Evolutionary conservation across 2,329 filamentous ascomycete species (phyloP), one percentile per base, ranked within the genome.

Genomic region (Niveomyces coronatus): DNA sequence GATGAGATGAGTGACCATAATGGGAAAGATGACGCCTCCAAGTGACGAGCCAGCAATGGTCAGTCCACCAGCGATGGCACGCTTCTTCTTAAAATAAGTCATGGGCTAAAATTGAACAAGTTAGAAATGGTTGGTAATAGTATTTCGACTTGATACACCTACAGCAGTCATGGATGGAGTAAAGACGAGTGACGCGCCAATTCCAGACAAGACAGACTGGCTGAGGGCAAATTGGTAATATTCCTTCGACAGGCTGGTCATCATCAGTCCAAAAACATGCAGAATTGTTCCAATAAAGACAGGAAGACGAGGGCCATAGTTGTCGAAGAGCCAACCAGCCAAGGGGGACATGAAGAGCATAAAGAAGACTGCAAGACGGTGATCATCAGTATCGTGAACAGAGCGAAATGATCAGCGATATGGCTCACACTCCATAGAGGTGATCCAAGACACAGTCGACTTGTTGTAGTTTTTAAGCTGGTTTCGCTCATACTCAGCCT

Each of bases 181-280:
- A 15, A 27, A 36, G 23, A 28, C 34, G 16, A 17, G 15, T n/a
- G 22, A 24, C 13, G 20, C 34, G 23, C 34, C 34, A 27, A 36
- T 36, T 19, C 20, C 34, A 15, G 9, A 27, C 9, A 22, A 36
- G 7, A 36, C 18, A n/a, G 20, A 24, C 15, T 36, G 38, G 9
- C 20, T 15, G 4, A 58, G 47, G 33, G 56, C 32, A 26, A 57
- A 45, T 42, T 57, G 54, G 41, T 54, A 56, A 43, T 56, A 57
- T 37, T 45, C 13, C 19, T 31, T 43, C 6, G 50, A 53, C 27
- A 77, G 52, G 28, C 62, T 67, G 1, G 69, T 63, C 70, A 77
- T 74, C 70, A 79, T 76, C 13, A 76, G 50, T 7, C 69, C 66
- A 30, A 77, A 67, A 16, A 77, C 63, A 46, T 73, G 65, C 42